A percentile compares a stretch with the other conserved stretches of the same genome.
These are phyloP conservation scores for Kazachstania sp. DNA, from an alignment of 1,139 yeast genomes.

Conservation along the genomic window DNA sequence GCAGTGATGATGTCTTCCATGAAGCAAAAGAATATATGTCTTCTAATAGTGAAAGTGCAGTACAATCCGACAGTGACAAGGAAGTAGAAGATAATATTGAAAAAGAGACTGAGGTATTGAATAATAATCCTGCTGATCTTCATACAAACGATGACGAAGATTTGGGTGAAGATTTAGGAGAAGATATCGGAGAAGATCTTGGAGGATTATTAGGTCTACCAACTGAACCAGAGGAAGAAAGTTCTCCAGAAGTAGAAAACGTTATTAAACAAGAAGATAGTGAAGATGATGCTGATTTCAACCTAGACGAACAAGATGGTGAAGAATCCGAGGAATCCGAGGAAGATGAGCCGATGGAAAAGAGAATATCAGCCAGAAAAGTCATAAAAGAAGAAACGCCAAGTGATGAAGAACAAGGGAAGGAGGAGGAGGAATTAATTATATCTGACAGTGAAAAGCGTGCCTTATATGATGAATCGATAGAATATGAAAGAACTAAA, in stretches of 20 bases:
- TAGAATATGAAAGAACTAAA: conserved; percentile 13
- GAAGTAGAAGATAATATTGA: conserved; percentile 2
- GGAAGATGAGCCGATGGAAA: neutral
- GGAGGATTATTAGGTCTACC: neutral
- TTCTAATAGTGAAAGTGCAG: conserved; percentile 5
- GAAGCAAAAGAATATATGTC: conserved; percentile 23
- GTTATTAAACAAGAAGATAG: neutral
- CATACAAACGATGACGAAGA: conserved; percentile 11
- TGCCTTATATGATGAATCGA: conserved; percentile 9
- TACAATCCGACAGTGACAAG: neutral
- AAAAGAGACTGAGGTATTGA: neutral
- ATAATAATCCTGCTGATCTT: neutral
- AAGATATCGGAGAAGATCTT: conserved; percentile 4
- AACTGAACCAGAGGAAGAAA: neutral
- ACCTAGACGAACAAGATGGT: neutral
- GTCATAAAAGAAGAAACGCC: neutral
- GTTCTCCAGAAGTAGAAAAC: neutral
- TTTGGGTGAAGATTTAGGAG: conserved; percentile 21
- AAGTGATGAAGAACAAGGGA: neutral
- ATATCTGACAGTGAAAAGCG: conserved; percentile 10
- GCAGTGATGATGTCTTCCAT: conserved; percentile 25
- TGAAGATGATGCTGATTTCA: conserved; percentile 1
- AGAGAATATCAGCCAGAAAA: neutral
- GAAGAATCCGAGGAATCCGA: conserved; percentile 1
- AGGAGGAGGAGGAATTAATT: conserved; percentile 3